phyloP scores from a whole-genome alignment of 495 filamentous ascomycete species.

The Hyphodiscus hymeniophilus region DNA sequence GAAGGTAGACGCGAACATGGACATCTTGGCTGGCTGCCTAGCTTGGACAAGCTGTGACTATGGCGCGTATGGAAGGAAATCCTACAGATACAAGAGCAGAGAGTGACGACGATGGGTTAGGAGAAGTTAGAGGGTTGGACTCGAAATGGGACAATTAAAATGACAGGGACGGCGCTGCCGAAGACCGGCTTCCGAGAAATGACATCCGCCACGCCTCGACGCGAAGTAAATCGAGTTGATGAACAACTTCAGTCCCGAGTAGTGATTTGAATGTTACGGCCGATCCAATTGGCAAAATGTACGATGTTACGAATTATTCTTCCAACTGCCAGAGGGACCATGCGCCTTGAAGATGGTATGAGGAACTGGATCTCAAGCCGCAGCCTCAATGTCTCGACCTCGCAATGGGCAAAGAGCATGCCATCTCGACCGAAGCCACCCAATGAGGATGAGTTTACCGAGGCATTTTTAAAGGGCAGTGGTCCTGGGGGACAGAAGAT shows the following conservation, averaged over 20 bases:
- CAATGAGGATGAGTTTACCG: constrained; percentile 67
- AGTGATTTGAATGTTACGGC: background rate
- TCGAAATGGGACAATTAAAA: too few relatives aligned
- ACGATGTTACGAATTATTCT: constrained; percentile 17
- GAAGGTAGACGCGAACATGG: constrained; percentile 22
- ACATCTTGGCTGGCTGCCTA: constrained; percentile 8
- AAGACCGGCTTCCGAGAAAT: background rate
- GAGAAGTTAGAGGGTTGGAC: background rate
- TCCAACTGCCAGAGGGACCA: constrained; percentile 13
- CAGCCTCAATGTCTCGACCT: constrained; percentile 4
- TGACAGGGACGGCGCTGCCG: background rate
- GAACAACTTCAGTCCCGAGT: too few relatives aligned
- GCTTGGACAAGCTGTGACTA: background rate
- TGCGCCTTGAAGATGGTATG: background rate
- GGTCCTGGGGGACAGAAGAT: constrained; percentile 97
- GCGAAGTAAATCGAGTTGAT: background rate
- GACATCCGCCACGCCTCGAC: background rate
- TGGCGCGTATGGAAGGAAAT: too few relatives aligned
- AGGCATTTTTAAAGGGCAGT: constrained; percentile 82
- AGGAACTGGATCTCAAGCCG: constrained; percentile 4
- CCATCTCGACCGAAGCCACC: constrained; percentile 54
- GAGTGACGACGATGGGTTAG: background rate
- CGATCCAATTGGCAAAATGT: constrained; percentile 11
- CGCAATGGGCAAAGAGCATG: constrained; percentile 43
- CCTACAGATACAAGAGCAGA: too few relatives aligned